phyloP scores from a whole-genome alignment of 2,329 filamentous ascomycete species.

The Massarina eburnea region DNA sequence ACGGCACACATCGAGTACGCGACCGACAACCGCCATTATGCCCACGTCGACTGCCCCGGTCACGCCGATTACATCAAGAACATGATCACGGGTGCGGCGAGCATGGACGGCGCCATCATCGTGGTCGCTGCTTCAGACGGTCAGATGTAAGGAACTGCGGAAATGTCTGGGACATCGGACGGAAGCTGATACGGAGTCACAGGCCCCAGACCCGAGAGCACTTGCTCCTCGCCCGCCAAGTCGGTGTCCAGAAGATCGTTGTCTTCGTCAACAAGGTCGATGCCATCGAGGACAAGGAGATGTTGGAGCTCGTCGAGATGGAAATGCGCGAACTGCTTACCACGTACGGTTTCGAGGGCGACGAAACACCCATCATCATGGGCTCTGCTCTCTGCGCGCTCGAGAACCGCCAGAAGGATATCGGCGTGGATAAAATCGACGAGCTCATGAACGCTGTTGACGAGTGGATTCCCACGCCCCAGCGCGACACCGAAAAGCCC shows the following conservation, averaged over 20 bases:
- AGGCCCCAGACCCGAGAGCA: slow-evolving; percentile 97
- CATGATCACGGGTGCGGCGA: slow-evolving; percentile 99
- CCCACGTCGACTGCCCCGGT: slow-evolving; percentile 98
- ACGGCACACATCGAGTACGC: slow-evolving; percentile 98
- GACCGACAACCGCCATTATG: slow-evolving; percentile 93
- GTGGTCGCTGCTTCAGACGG: slow-evolving; percentile 97
- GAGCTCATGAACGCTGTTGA: slow-evolving; percentile 89
- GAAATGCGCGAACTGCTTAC: slow-evolving; percentile 97
- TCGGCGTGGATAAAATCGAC: slow-evolving; percentile 85
- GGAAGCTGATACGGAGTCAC: slow-evolving; percentile 11
- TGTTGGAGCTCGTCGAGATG: slow-evolving; percentile 99
- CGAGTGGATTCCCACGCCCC: slow-evolving; percentile 91
- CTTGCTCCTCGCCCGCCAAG: slow-evolving; percentile 94
- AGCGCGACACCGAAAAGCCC: slow-evolving; percentile 94
- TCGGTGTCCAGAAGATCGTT: slow-evolving; percentile 96
- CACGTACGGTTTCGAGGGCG: slow-evolving; percentile 95
- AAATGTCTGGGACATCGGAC: neutral
- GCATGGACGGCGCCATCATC: slow-evolving; percentile 99
- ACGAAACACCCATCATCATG: slow-evolving; percentile 95
- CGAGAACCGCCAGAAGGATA: slow-evolving; percentile 81
- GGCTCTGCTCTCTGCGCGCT: slow-evolving; percentile 95
- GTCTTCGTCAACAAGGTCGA: slow-evolving; percentile 99
- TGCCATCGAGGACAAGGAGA: slow-evolving; percentile 94
- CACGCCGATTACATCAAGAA: slow-evolving; percentile 99
- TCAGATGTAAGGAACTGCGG: slow-evolving; percentile 72